A percentile compares a stretch with the other conserved stretches of the same genome.
Conservation (phyloP, 805 yeast genomes). For the Saturnispora saitoi region DNA sequence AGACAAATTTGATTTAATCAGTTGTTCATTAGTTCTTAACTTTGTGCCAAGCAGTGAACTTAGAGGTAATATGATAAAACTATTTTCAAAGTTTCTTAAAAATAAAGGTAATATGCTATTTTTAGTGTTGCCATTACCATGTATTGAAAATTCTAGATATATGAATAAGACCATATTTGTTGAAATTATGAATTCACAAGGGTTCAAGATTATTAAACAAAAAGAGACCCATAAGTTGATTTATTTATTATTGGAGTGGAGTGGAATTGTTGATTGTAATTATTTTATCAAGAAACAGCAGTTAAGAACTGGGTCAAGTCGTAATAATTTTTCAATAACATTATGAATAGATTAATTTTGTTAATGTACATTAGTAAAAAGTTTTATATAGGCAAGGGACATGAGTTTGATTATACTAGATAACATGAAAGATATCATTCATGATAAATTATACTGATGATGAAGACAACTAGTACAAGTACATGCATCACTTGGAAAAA, state of each 20-base stretch:
- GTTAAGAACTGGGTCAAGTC: conserved; percentile 44
- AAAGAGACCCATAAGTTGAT: conserved; percentile 64
- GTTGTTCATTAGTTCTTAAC: conserved; percentile 82
- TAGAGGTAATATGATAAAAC: conserved; percentile 70
- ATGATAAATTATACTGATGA: conserved; percentile 19
- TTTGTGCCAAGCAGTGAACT: conserved; percentile 67
- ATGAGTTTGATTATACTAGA: not conserved
- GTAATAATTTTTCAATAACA: conserved; percentile 63
- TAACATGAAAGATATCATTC: not conserved
- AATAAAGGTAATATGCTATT: conserved; percentile 40
- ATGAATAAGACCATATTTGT: conserved; percentile 24
- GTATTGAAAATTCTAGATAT: conserved; percentile 76
- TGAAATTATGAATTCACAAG: conserved; percentile 48
- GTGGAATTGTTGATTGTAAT: conserved; percentile 20
- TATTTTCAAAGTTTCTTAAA: conserved; percentile 48
- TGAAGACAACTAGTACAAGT: conserved; percentile 27
- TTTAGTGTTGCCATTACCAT: conserved; percentile 82
- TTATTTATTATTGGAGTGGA: conserved; percentile 59
- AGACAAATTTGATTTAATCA: conserved; percentile 55
- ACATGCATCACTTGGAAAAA: conserved; percentile 27
- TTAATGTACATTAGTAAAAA: not conserved
- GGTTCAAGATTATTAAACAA: conserved; percentile 40
- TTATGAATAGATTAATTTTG: conserved; percentile 16
- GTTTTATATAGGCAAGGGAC: not conserved
- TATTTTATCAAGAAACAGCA: conserved; percentile 35